These are phyloP conservation scores for Austropuccinia psidii DNA, from an alignment of 1,284 basidiomycete genomes.

Conservation along the genomic window DNA sequence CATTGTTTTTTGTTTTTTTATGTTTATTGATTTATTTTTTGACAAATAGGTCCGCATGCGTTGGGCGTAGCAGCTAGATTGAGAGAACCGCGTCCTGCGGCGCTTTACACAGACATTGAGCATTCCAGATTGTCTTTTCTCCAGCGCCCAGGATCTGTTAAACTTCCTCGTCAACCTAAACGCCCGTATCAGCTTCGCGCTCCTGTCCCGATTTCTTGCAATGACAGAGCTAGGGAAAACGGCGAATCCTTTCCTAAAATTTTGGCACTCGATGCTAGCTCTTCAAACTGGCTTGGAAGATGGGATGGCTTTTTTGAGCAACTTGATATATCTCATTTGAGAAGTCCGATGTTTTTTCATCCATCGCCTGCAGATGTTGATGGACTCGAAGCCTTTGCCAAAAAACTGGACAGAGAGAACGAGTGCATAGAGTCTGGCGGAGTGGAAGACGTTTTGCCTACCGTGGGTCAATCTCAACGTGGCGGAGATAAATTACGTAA, in stretches of 20 bases:
- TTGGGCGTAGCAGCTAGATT: slow-evolving; percentile 42
- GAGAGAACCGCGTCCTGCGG: slow-evolving; percentile 41
- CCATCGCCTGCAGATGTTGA: slow-evolving; percentile 35
- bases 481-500: slow-evolving; percentile 11
- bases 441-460: slow-evolving; percentile 20
- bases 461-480: slow-evolving; percentile 28
- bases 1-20: not conserved
- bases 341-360: slow-evolving; percentile 50
- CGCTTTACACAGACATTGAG: slow-evolving; percentile 45
- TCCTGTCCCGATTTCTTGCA: not conserved
- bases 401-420: slow-evolving; percentile 6
- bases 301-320: slow-evolving; percentile 42
- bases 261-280: slow-evolving; percentile 39
- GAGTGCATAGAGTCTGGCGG: slow-evolving; percentile 20
- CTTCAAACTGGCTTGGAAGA: slow-evolving; percentile 38
- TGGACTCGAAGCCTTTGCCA: slow-evolving; percentile 33
- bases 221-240: not conserved
- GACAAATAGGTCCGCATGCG: slow-evolving; percentile 41
- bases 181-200: slow-evolving; percentile 38
- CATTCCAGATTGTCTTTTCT: slow-evolving; percentile 44
- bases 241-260: slow-evolving; percentile 11
- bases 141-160: slow-evolving; percentile 3
- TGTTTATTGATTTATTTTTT: not conserved
- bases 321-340: slow-evolving; percentile 43
- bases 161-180: slow-evolving; percentile 15